Evolutionary conservation across 768 basidiomycete genomes (phyloP).

Genomic region (Leucocoprinus birnbaumii): DNA sequence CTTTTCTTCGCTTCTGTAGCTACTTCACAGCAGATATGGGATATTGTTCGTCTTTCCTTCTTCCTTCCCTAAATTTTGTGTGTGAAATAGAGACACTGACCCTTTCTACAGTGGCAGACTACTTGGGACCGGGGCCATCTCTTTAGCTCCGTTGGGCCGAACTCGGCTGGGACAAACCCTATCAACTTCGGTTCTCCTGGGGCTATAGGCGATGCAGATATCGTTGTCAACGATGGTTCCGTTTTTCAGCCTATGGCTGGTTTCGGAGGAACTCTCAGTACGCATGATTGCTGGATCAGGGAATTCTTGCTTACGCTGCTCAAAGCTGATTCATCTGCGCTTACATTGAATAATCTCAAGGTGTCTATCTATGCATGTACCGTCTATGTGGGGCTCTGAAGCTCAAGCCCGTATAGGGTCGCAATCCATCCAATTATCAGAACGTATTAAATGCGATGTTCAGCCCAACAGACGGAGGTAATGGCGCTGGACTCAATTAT

Average conservation of each 20-base stretch:
- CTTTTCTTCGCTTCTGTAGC: constrained; percentile 12
- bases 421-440: constrained; percentile 57
- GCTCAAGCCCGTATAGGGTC: constrained; percentile 28
- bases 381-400: neutral
- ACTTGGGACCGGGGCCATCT: constrained; percentile 50
- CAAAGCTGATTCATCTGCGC: constrained; percentile 75
- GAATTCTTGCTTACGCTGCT: neutral
- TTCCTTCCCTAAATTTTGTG: neutral
- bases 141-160: constrained; percentile 45
- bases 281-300: neutral
- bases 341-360: constrained; percentile 61
- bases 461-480: constrained; percentile 54
- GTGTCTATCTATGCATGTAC: constrained; percentile 25
- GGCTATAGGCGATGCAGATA: constrained; percentile 55
- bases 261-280: constrained; percentile 67
- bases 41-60: constrained; percentile 37
- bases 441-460: constrained; percentile 58
- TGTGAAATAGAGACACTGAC: neutral
- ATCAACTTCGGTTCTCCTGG: constrained; percentile 63
- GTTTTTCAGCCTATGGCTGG: constrained; percentile 65
- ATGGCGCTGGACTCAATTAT: constrained; percentile 66
- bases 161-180: constrained; percentile 26
- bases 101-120: constrained; percentile 50
- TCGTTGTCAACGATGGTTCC: constrained; percentile 51
- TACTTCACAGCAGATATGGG: constrained; percentile 51